Evolutionary conservation across 306 rosid species (phyloP), one percentile per base, ranked within the genome.

Genomic region (Coriaria nepalensis): DNA sequence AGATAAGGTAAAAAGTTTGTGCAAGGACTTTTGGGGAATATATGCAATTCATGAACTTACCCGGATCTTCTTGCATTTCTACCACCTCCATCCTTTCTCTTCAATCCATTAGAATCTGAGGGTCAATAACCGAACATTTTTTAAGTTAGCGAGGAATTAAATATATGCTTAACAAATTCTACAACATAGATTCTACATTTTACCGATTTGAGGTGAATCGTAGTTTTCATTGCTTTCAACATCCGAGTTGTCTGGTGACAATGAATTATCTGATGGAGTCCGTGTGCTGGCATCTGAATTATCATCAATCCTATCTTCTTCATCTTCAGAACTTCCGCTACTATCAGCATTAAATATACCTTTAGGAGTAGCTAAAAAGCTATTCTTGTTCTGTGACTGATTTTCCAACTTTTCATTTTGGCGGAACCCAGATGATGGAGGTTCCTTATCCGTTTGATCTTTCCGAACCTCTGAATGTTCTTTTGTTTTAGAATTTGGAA

Each of bases 301-400:
- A 29, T 33, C 56, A 43, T 13, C 20, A 51, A 32, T 20, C 29
- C 29, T 20, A 20, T 20, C 63, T 58, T 40, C 65, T 64, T 45
- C 81, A 52, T 68, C 82, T 64, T 73, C 82, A 11, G 83, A 72
- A 54, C 76, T 55, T 40, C 64, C 69, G 50, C 80, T 74, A 56
- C 75, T 76, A 46, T 74, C 85, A 67, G 70, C 92, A 49, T 67
- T 55, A 72, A 82, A 87, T 64, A 82, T 73, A 57, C 71, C 48
- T 54, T 78, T 79, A 0, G 70, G 39, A 20, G 49, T 51, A 42
- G 64, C 65, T 51, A 68, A 53, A 59, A 76, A 55, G 60, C 72
- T 75, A 70, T 63, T 80, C 41, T 54, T 70, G n/a, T 43, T 58
- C 35, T 57, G 61, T 20, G 42, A 55, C 48, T 42, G 62, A 60